Evolutionary conservation across 306 rosid genomes (phyloP), one percentile per base, ranked within the genome.

Genomic region (Rosa chinensis): DNA sequence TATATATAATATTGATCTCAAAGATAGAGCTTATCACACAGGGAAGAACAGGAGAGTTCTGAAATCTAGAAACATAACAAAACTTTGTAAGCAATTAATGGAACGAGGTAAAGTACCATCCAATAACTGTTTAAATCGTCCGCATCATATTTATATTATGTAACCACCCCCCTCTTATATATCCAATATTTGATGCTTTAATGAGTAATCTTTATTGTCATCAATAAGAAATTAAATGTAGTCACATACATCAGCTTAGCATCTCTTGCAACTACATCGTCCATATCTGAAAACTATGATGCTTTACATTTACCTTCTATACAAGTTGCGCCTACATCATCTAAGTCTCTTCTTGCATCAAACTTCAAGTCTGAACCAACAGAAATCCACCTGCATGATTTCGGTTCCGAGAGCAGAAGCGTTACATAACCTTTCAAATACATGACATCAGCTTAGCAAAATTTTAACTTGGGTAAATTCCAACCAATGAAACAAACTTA

Each of bases 341-440:
- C 96, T 79, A 95, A 89, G 92, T 95, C 99, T 93, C 99, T 93
- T 83, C 93, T 85, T 39, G 99, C 98, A 88, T 95, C 99, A 83
- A 89, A 95, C 91, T 93, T 95, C 88, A 95, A 88, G 91, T 95
- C 99, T 83, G 99, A 95, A 91, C 99, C 99, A 90, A 95, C 94
- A 85, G 99, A 95, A 86, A 95, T 87, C 99, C 99, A 95, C 97
- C 99, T 95, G 89, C 74, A 82, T 80, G 66, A 88, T 86, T 89
- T 79, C 80, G 77, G 71, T 17, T 72, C 64, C 82, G 76, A 79
- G 78, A 70, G 67, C 71, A 80, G 47, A 83, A 85, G 73, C 72
- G 85, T 84, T 82, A 83, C 78, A 83, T 75, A 69, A 78, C 83
- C 70, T 39, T 37, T 80, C 75, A 44, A 50, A 71, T 21, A 63